phyloP scores from a whole-genome alignment of 2,329 filamentous ascomycete species.

The Myriosclerotinia curreyana region DNA sequence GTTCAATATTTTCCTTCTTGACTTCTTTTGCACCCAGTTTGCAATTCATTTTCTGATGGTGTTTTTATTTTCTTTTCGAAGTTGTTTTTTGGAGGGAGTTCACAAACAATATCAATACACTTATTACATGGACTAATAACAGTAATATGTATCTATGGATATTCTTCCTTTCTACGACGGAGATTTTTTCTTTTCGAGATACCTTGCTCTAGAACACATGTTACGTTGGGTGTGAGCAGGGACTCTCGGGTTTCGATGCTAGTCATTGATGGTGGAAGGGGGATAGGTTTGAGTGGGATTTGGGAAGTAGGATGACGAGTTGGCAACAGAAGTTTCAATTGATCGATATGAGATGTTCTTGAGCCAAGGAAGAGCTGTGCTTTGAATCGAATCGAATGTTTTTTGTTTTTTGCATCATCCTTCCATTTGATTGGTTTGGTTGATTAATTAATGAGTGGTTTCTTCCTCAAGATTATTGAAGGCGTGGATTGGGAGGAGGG shows the following conservation, averaged over 20 bases:
- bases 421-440: slow-evolving; percentile 2
- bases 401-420: neutral
- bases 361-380: slow-evolving; percentile 4
- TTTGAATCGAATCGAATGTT: slow-evolving; percentile 10
- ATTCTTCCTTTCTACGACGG: slow-evolving; percentile 12
- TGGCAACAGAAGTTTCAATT: neutral
- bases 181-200: slow-evolving; percentile 10
- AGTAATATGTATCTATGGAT: slow-evolving; percentile 23
- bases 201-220: slow-evolving; percentile 6
- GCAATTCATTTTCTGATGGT: slow-evolving; percentile 3
- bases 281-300: too few species aligned
- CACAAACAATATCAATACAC: slow-evolving; percentile 15
- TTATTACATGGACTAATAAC: slow-evolving; percentile 19
- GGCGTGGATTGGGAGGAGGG: neutral
- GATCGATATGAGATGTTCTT: neutral
- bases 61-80: slow-evolving; percentile 5
- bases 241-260: slow-evolving; percentile 14
- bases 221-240: slow-evolving; percentile 2
- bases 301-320: neutral
- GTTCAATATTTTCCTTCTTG: slow-evolving; percentile 19
- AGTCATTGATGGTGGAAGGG: slow-evolving; percentile 9
- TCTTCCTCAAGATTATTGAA: neutral
- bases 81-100: slow-evolving; percentile 21
- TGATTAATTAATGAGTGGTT: neutral
- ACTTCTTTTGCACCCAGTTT: slow-evolving; percentile 15